Conservation (phyloP, 495 filamentous ascomycete genomes). For the Tuber brumale region DNA sequence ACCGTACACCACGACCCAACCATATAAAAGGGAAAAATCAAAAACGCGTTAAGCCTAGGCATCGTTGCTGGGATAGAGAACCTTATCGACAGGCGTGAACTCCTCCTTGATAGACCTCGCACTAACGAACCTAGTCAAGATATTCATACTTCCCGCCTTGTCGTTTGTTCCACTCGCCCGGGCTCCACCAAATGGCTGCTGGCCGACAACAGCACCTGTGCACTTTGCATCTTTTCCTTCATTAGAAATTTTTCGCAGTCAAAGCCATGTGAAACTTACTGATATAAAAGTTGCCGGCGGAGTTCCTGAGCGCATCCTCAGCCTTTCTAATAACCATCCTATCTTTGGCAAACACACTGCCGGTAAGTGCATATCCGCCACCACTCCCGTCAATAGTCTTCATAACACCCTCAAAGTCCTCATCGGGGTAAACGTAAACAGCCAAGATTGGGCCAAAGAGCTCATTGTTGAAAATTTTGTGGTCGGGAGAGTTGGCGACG, state of each 20-base stretch:
- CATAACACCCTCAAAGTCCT: slow-evolving; percentile 55
- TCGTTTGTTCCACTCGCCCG: slow-evolving; percentile 85
- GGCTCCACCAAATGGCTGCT: slow-evolving; percentile 85
- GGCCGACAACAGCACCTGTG: slow-evolving; percentile 84
- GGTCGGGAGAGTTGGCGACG: slow-evolving; percentile 53
- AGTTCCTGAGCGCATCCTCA: slow-evolving; percentile 65
- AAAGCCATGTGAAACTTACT: slow-evolving; percentile 45
- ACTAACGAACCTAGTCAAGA: slow-evolving; percentile 74
- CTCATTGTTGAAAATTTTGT: slow-evolving; percentile 63
- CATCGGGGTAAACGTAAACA: slow-evolving; percentile 67
- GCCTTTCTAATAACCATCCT: slow-evolving; percentile 60
- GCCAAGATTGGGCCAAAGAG: slow-evolving; percentile 71
- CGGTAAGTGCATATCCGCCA: slow-evolving; percentile 71
- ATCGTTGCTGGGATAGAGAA: slow-evolving; percentile 77
- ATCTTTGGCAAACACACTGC: slow-evolving; percentile 69
- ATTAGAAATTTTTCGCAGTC: background rate
- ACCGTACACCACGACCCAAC: background rate
- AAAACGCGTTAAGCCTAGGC: slow-evolving; percentile 7
- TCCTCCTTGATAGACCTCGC: slow-evolving; percentile 86
- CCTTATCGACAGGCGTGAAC: slow-evolving; percentile 61
- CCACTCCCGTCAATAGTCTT: slow-evolving; percentile 56
- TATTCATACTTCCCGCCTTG: slow-evolving; percentile 74
- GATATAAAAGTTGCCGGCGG: slow-evolving; percentile 85
- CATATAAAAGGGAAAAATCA: background rate
- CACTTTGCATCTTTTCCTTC: slow-evolving; percentile 63